A percentile compares a stretch with the other conserved stretches of the same genome.
phyloP scores from a whole-genome alignment of 805 yeast genomes.

The Lachancea sp. region DNA sequence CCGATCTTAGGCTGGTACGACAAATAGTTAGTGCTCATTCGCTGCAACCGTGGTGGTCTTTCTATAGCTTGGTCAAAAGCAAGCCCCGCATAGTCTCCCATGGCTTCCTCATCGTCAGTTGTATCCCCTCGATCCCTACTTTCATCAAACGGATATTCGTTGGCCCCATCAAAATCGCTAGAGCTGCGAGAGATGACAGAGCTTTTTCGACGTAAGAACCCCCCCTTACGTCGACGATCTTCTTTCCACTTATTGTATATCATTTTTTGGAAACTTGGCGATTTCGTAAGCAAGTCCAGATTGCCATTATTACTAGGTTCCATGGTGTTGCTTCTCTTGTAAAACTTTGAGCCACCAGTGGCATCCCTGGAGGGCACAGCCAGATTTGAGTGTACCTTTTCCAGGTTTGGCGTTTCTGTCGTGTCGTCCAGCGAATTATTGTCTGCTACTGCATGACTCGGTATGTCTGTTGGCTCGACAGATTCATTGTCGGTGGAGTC shows the following conservation, averaged over 20 bases:
- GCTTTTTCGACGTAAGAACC: neutral
- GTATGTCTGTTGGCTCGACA: neutral
- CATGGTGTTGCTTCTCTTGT: conserved; percentile 44
- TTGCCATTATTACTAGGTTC: conserved; percentile 32
- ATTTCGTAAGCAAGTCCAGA: conserved; percentile 24
- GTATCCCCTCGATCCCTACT: neutral
- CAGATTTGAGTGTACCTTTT: conserved; percentile 32
- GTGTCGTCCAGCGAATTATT: neutral
- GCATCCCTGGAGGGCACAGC: conserved; percentile 34
- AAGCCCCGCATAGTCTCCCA: conserved; percentile 31
- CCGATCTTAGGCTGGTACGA: conserved; percentile 92
- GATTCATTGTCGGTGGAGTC: conserved; percentile 11
- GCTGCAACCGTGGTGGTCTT: conserved; percentile 16
- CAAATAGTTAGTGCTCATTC: conserved; percentile 58
- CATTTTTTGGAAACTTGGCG: conserved; percentile 46
- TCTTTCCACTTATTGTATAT: conserved; percentile 31
- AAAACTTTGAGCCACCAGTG: conserved; percentile 33
- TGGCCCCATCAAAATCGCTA: neutral
- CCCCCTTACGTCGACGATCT: conserved; percentile 24
- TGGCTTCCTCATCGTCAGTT: conserved; percentile 10
- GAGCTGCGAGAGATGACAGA: conserved; percentile 1
- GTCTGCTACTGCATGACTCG: neutral
- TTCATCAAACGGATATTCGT: neutral
- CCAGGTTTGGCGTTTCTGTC: conserved; percentile 6
- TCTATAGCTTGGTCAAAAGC: conserved; percentile 18